Percentiles rank a stretch among this genome's conserved stretches.
Evolutionary conservation across 805 yeast genomes (phyloP).

Genomic region (Kuraishia molischiana): DNA sequence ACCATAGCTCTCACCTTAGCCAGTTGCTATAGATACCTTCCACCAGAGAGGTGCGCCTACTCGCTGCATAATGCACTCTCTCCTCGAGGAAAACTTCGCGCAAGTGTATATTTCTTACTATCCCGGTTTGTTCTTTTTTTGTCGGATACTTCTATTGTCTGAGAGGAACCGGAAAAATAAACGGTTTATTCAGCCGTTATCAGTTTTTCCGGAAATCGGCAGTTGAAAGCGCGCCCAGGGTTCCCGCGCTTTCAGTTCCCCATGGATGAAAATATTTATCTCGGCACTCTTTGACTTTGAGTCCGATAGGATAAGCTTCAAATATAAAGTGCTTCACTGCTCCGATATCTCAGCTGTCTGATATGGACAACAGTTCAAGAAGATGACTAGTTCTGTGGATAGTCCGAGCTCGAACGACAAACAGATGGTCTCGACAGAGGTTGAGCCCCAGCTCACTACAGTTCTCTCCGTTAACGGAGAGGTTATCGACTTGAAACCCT

Average conservation of each 20-base stretch:
- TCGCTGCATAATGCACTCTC: no score
- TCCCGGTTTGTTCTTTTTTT: no score
- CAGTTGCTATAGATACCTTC: no score
- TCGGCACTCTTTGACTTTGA: no score
- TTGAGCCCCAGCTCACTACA: neutral
- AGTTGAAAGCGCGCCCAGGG: neutral
- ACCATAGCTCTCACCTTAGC: no score
- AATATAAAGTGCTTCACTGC: neutral
- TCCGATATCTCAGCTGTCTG: neutral
- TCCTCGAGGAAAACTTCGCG: no score
- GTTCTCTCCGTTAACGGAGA: neutral
- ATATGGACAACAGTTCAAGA: neutral
- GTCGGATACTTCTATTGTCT: no score
- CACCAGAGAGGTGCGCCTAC: no score
- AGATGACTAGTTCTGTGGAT: neutral
- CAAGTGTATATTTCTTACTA: no score
- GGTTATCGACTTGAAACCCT: neutral
- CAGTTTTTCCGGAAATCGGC: no score
- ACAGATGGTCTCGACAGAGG: neutral
- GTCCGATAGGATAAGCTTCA: neutral
- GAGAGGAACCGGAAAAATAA: no score
- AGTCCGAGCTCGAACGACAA: neutral
- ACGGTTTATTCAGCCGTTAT: no score
- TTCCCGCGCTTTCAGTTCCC: neutral
- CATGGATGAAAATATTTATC: neutral